Evolutionary conservation across 2,329 filamentous ascomycete genomes (phyloP).

Genomic region (Decorospora gaudefroyi): DNA sequence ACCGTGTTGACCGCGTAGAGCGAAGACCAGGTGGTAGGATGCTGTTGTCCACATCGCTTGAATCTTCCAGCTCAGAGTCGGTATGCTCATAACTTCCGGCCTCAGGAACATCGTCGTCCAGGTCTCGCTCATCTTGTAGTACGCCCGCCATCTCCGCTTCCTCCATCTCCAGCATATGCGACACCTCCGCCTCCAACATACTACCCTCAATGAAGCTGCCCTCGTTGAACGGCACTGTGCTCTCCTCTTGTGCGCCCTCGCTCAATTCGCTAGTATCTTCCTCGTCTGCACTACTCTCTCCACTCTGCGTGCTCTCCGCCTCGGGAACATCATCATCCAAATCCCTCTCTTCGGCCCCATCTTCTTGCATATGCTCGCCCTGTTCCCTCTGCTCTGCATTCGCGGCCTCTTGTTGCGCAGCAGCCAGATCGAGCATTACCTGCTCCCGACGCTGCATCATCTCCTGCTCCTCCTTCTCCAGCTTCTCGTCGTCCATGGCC

Average conservation of each 20-base stretch:
- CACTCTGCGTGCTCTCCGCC: constrained; percentile 39
- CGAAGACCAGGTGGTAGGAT: constrained; percentile 21
- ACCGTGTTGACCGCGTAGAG: constrained; percentile 27
- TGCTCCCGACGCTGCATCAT: constrained; percentile 72
- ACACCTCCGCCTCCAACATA: constrained; percentile 46
- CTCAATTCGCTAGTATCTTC: constrained; percentile 27
- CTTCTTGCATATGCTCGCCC: constrained; percentile 48
- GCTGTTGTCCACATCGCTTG: constrained; percentile 33
- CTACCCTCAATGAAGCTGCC: constrained; percentile 55
- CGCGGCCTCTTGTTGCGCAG: constrained; percentile 55
- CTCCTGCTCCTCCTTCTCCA: constrained; percentile 84
- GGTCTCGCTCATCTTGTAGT: constrained; percentile 54
- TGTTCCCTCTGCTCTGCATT: constrained; percentile 49
- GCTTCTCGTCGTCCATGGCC: constrained; percentile 84
- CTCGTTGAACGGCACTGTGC: constrained; percentile 55
- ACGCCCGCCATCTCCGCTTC: constrained; percentile 54
- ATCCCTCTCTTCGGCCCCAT: constrained; percentile 44
- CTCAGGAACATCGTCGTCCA: constrained; percentile 58
- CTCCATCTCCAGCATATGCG: constrained; percentile 50
- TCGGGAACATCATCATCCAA: constrained; percentile 49
- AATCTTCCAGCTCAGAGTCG: constrained; percentile 57
- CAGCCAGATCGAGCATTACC: constrained; percentile 72
- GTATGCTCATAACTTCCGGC: constrained; percentile 60
- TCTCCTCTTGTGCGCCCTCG: constrained; percentile 21
- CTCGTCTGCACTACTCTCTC: constrained; percentile 23